Evolutionary conservation across 176 grass and related monocot genomes (phyloP).

Genomic region (Typha latifolia): DNA sequence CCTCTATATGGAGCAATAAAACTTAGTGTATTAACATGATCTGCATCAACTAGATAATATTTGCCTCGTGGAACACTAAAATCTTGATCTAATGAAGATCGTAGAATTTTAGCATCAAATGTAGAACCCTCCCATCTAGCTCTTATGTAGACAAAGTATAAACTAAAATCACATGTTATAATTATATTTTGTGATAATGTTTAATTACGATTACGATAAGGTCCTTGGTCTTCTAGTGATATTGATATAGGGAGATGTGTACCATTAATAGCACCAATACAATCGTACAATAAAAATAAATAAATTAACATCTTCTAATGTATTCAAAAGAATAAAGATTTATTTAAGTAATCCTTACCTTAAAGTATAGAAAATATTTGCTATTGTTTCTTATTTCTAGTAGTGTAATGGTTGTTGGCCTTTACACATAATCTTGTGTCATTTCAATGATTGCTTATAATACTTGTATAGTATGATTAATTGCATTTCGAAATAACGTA

Average conservation of each 20-base stretch:
- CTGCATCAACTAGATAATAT: too few relatives aligned
- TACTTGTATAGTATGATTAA: too few relatives aligned
- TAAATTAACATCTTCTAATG: neutral
- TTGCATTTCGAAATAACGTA: too few relatives aligned
- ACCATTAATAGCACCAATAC: slow-evolving; percentile 7
- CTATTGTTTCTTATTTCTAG: neutral
- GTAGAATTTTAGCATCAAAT: too few relatives aligned
- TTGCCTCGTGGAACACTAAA: too few relatives aligned
- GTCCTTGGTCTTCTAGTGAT: neutral
- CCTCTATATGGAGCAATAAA: too few relatives aligned
- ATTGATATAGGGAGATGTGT: slow-evolving; percentile 6
- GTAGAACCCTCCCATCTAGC: too few relatives aligned
- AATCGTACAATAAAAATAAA: slow-evolving; percentile 4
- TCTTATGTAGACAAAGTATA: too few relatives aligned
- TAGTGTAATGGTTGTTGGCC: neutral
- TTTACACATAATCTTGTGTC: neutral
- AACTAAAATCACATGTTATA: too few relatives aligned
- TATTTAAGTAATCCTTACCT: neutral
- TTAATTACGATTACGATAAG: slow-evolving; percentile 4
- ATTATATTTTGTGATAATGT: slow-evolving; percentile 2
- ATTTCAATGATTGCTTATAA: too few relatives aligned
- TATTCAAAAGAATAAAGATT: neutral
- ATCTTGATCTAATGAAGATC: too few relatives aligned
- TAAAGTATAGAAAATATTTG: neutral
- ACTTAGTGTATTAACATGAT: too few relatives aligned